These are phyloP conservation scores for Ligustrum vulgare DNA, from an alignment of 257 asterid species.

Conservation along the genomic window DNA sequence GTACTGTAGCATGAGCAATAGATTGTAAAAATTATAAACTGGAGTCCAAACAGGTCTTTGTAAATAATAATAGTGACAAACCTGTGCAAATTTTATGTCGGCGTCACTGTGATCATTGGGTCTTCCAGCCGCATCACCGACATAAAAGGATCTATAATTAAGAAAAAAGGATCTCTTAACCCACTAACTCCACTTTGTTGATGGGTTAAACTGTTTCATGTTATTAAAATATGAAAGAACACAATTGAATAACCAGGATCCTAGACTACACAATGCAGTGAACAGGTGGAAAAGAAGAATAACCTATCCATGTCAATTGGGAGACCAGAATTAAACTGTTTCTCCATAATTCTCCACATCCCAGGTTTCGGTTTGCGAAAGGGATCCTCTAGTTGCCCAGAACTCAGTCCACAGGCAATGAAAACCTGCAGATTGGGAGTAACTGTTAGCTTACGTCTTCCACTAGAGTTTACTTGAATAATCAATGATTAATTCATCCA, in stretches of 20 bases:
- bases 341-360: constrained; percentile 91
- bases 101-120: constrained; percentile 82
- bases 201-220: neutral
- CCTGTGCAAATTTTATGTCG: constrained; percentile 90
- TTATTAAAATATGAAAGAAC: neutral
- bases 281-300: constrained; percentile 25
- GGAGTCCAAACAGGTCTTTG: neutral
- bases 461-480: neutral
- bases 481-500: constrained; percentile 4
- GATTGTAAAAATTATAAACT: constrained; percentile 1
- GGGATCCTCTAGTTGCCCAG: constrained; percentile 55
- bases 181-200: neutral
- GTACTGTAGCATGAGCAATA: neutral
- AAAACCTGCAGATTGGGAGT: constrained; percentile 61
- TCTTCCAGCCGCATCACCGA: constrained; percentile 99
- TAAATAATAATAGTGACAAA: constrained; percentile 11
- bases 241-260: constrained; percentile 11
- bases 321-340: constrained; percentile 85
- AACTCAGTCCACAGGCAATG: constrained; percentile 82
- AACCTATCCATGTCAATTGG: constrained; percentile 74
- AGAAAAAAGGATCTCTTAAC: constrained; percentile 17
- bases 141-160: constrained; percentile 75
- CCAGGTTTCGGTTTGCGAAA: constrained; percentile 93
- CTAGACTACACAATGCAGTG: constrained; percentile 3
- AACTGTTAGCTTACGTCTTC: constrained; percentile 2